Evolutionary conservation across 345 rosid genomes (phyloP).

Genomic region (Firmiana major): DNA sequence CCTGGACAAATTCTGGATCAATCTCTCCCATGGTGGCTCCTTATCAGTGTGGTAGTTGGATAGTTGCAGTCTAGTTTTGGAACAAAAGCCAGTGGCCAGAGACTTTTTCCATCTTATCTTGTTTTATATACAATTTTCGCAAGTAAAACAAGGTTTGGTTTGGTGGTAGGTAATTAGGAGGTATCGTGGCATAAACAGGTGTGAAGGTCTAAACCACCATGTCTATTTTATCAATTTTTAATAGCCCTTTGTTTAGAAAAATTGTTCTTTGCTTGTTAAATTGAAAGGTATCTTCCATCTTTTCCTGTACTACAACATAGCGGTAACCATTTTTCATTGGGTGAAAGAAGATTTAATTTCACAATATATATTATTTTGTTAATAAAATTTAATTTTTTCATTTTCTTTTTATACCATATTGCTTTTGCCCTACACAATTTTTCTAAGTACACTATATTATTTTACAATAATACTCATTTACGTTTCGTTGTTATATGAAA

Average conservation of each 20-base stretch:
- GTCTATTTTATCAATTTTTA: background rate
- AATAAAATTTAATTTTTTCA: no score
- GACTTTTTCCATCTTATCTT: no score
- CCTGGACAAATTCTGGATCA: conserved; percentile 43
- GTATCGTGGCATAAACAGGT: background rate
- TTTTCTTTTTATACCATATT: no score
- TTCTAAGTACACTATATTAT: no score
- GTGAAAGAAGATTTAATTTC: no score
- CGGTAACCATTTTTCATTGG: no score
- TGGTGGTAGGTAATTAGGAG: background rate
- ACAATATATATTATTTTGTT: no score
- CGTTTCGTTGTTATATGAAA: no score
- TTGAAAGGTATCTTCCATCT: background rate
- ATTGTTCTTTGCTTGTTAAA: background rate
- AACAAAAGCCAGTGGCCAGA: background rate
- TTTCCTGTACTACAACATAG: background rate
- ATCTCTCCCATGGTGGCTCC: conserved; percentile 30
- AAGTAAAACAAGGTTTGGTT: background rate
- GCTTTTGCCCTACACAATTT: no score
- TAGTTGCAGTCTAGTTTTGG: background rate
- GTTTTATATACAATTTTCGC: background rate
- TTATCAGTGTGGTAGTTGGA: background rate
- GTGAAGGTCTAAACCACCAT: background rate
- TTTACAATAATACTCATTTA: no score
- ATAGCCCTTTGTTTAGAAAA: background rate